Evolutionary conservation across 2,329 filamentous ascomycete species (phyloP).

Genomic region (Ceratocystis diversiconidia): DNA sequence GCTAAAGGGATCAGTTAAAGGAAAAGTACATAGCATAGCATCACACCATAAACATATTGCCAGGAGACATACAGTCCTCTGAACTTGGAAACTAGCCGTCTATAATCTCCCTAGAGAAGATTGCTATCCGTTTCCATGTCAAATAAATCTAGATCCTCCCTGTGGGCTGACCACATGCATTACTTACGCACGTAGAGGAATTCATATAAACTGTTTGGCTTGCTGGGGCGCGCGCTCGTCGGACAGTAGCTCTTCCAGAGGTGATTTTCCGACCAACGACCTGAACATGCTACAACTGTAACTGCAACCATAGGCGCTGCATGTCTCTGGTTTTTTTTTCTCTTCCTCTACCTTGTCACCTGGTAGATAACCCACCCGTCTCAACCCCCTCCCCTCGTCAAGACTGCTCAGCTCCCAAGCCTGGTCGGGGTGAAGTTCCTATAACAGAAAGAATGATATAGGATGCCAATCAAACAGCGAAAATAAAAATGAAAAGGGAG

Average conservation of each 20-base stretch:
- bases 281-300: constrained; percentile 1
- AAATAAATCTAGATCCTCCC: too few species aligned
- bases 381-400: not conserved
- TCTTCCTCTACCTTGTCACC: not conserved
- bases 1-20: too few species aligned
- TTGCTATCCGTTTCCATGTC: too few species aligned
- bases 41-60: too few species aligned
- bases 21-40: too few species aligned
- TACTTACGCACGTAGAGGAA: too few species aligned
- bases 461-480: not conserved
- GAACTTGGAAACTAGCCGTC: too few species aligned
- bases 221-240: not conserved
- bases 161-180: too few species aligned
- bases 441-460: not conserved
- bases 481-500: not conserved
- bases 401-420: constrained; percentile 5
- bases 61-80: too few species aligned
- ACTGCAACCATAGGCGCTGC: not conserved
- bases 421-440: not conserved
- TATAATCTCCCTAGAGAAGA: too few species aligned
- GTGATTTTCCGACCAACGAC: not conserved
- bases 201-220: not conserved
- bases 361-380: not conserved
- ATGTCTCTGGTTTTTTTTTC: not conserved
- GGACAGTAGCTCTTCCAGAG: not conserved